Base-by-base conservation (phyloP, 768 basidiomycete species). In the Pilatotrama ljubarskyi region DNA sequence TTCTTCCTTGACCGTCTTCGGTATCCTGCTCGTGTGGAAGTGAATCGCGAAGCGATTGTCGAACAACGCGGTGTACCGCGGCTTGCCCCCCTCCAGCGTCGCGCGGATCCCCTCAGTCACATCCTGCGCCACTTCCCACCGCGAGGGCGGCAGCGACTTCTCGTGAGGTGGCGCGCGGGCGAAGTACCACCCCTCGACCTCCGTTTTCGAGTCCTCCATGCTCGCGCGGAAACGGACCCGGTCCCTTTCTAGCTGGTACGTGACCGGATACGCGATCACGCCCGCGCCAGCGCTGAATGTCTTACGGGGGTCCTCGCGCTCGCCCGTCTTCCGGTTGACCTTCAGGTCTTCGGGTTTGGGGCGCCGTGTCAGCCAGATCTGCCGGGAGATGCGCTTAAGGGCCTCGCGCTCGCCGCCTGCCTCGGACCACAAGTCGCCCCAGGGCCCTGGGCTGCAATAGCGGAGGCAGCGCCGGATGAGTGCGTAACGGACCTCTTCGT, bases 361-460 rank as follows among this genome's bases (percentile, higher is more conserved):
- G 43, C 5, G 26, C n/a, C 26, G n/a, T 40, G 10, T 18, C 10
- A 55, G 43, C 82, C 84, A 89, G 6, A 92, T 61, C 6, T 73
- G 74, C 13, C 71, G 49, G 18, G 81, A 68, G 57, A 92, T 83
- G 37, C 77, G 77, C 1, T 74, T 62, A 26, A 88, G 69, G 50
- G 79, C 80, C 6, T 56, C 62, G 40, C 68, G 70, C 9, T 83
- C 79, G 35, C 91, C 80, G 59, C 80, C 73, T 2, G 79, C 83
- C 63, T 91, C 85, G 1, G 91, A 82, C 8, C 76, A 80, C 17
- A 80, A 66, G 47, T 84, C 84, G 5, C 92, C 92, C 92, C 92
- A 94, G 2, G 90, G 87, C 38, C 82, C 76, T 44, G 84, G 86
- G 0, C 91, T 93, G 41, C 85, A 74, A 66, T 85, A 88, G 14